phyloP scores from a whole-genome alignment of 169 alveolate genomes.

The Cryptosporidium sp. region DNA sequence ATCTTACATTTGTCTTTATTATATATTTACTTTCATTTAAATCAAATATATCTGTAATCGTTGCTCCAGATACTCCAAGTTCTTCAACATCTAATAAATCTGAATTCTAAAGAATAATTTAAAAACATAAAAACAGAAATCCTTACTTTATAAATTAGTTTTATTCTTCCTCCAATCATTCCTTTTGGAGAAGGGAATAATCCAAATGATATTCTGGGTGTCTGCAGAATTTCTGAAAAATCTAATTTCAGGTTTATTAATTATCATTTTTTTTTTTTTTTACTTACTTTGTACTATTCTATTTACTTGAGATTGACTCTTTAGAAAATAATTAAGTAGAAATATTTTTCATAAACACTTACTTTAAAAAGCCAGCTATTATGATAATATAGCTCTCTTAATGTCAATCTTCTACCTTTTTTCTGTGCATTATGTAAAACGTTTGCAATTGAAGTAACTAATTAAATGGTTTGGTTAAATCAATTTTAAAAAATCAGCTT shows the following conservation, averaged over 20 bases:
- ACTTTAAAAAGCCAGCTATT: constrained; percentile 46
- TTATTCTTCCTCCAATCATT: constrained; percentile 56
- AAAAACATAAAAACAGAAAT: background rate
- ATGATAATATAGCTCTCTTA: constrained; percentile 55
- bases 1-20: constrained; percentile 17
- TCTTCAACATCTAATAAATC: constrained; percentile 47
- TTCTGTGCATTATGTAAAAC: constrained; percentile 19
- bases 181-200: constrained; percentile 74
- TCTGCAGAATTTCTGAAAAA: constrained; percentile 20
- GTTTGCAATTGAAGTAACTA: constrained; percentile 56
- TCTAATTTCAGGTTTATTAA: constrained; percentile 3
- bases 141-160: constrained; percentile 35
- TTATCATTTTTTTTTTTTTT: background rate
- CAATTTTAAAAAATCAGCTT: background rate
- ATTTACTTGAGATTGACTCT: constrained; percentile 57
- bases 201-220: constrained; percentile 44
- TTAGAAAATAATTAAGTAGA: background rate
- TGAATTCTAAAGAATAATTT: constrained; percentile 26
- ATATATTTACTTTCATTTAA: background rate
- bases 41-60: constrained; percentile 55
- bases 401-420: constrained; percentile 26
- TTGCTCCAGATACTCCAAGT: constrained; percentile 47
- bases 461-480: background rate
- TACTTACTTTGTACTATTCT: constrained; percentile 51
- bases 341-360: background rate